phyloP scores from a whole-genome alignment of 208 protist genomes.

The Naegleria lovaniensis region DNA sequence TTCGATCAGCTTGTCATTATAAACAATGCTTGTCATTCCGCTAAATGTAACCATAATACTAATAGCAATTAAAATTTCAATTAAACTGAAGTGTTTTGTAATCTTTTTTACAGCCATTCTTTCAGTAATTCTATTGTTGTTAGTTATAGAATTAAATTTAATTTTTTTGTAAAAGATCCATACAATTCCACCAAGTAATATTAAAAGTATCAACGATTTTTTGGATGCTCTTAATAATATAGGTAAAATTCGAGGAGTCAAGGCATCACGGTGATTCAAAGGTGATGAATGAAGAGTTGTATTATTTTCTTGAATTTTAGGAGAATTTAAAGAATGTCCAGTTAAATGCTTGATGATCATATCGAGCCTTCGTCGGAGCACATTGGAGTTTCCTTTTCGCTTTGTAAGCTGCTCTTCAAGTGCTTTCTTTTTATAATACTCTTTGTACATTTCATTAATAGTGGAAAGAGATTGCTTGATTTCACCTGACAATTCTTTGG shows the following conservation, averaged over 20 bases:
- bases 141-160: too few relatives aligned
- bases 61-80: conserved; percentile 1
- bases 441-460: background rate
- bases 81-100: background rate
- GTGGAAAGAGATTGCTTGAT: background rate
- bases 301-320: background rate
- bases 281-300: too few relatives aligned
- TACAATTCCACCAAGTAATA: too few relatives aligned
- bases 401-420: too few relatives aligned
- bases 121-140: background rate
- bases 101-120: background rate
- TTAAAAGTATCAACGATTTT: too few relatives aligned
- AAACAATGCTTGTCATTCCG: background rate
- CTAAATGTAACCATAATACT: background rate
- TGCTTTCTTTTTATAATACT: background rate
- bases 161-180: too few relatives aligned
- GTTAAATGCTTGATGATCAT: background rate
- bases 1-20: background rate
- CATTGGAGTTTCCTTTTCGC: too few relatives aligned
- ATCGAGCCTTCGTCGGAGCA: too few relatives aligned
- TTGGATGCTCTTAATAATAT: too few relatives aligned
- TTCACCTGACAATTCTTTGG: background rate
- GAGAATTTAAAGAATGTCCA: too few relatives aligned
- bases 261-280: too few relatives aligned
- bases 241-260: too few relatives aligned